Conservation (phyloP, 768 basidiomycete species). For the Rhizopogon vulgaris region DNA sequence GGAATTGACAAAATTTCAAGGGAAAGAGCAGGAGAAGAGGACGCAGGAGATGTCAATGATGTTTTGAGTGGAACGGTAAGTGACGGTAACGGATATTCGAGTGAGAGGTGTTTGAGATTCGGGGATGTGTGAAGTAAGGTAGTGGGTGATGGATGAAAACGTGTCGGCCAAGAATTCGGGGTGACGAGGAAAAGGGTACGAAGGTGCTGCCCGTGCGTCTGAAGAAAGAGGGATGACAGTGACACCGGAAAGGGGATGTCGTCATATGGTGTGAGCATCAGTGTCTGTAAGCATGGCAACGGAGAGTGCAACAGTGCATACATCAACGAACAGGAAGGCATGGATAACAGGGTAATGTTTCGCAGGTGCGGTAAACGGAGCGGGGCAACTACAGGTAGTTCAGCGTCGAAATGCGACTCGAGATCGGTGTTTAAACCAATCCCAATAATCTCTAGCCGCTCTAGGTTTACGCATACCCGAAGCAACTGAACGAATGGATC, state of each 20-base stretch:
- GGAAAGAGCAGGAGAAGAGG: conserved; percentile 27
- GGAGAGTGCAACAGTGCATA: conserved; percentile 49
- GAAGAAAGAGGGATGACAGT: conserved; percentile 52
- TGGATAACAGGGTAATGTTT: conserved; percentile 56
- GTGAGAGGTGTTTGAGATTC: conserved; percentile 59
- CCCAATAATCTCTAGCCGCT: conserved; percentile 59
- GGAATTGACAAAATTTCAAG: conserved; percentile 71
- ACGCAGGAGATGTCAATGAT: conserved; percentile 4
- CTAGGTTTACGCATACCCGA: conserved; percentile 47
- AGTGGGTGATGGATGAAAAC: conserved; percentile 47
- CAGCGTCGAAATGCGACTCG: conserved; percentile 27
- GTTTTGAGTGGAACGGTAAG: conserved; percentile 28
- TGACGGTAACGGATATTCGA: conserved; percentile 62
- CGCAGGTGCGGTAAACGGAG: conserved; percentile 53
- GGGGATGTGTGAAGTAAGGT: conserved; percentile 45
- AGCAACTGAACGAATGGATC: conserved; percentile 58
- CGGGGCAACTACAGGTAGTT: conserved; percentile 26
- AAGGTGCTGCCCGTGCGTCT: conserved; percentile 50
- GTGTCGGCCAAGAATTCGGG: conserved; percentile 63
- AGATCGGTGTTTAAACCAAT: conserved; percentile 47
- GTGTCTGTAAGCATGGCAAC: conserved; percentile 56
- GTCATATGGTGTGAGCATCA: conserved; percentile 71
- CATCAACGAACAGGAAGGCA: conserved; percentile 62
- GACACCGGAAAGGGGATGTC: conserved; percentile 57
- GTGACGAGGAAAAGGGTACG: conserved; percentile 61